Evolutionary conservation across 1,284 basidiomycete species (phyloP), one percentile per base, ranked within the genome.

Genomic region (Austroboletus niveus): DNA sequence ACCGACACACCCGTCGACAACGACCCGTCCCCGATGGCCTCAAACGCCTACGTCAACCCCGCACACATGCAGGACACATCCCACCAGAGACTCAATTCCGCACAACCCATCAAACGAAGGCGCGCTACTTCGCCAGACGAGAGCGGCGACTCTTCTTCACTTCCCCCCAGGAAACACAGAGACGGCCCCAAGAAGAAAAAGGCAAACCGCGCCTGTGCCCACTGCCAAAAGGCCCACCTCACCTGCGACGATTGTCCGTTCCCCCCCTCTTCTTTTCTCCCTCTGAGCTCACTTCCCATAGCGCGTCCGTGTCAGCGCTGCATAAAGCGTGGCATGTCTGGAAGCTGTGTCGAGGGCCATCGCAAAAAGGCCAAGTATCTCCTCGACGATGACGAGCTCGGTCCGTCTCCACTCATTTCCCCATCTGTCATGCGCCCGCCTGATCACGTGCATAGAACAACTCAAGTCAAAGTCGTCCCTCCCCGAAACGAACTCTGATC

Each of bases 331-430:
- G 94, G 94, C 15, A 87, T 96, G 62, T 88, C 86, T 7, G 83
- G 85, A 53, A 88, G 85, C 54, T 99, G 96, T 67, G 87, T 88
- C 36, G 96, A 99, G 66, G 96, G 96, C 1, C 89, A 92, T 58
- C 82, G 96, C 59, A 99, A 99, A 75, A 98, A 98, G 73, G 96
- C 96, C 24, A 99, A 99, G 69, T 99, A 98, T 70, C 81, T 97
- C 15, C 76, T 94, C 57, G 92, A 96, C 68, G 92, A 94, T 45
- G 89, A 92, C 42, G 94, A 97, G 69, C 83, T 94, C 52, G 87
- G 93, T 92, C 65, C 61, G 84, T 74, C 40, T 17, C 53, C 32
- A 54, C 15, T 29, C 52, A 56, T 57, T 60, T 52, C 49, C 62
- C 58, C 60, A 52, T 58, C 60, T 50, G 54, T 49, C 42, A 8